Percentiles rank a stretch among this genome's conserved stretches.
Evolutionary conservation across 768 basidiomycete genomes (phyloP).

Genomic region (Suillus americanus): DNA sequence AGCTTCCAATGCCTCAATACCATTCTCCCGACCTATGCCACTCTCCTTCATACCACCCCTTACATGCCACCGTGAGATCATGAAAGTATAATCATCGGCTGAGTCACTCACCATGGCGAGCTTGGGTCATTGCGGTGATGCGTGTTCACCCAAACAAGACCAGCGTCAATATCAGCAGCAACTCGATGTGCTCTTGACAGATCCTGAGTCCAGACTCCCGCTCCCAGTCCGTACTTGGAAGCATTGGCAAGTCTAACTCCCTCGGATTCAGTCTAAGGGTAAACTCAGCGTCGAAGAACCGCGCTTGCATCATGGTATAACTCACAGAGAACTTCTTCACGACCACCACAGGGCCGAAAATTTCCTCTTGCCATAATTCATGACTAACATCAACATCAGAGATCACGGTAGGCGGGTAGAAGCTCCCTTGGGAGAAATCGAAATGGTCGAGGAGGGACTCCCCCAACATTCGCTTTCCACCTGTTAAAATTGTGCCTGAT

Average conservation of each 20-base stretch:
- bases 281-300: not conserved
- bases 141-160: constrained; percentile 86
- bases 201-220: constrained; percentile 77
- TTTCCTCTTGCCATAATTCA: constrained; percentile 78
- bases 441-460: constrained; percentile 66
- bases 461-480: constrained; percentile 67
- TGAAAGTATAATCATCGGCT: not conserved
- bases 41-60: constrained; percentile 93
- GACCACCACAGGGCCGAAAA: constrained; percentile 85
- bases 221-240: constrained; percentile 79
- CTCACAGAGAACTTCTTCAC: constrained; percentile 53
- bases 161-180: constrained; percentile 66
- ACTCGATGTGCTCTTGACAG: constrained; percentile 76
- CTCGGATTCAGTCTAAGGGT: constrained; percentile 55
- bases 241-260: constrained; percentile 71
- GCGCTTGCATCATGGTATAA: constrained; percentile 19
- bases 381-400: constrained; percentile 53
- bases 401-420: constrained; percentile 82
- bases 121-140: constrained; percentile 90
- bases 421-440: constrained; percentile 69
- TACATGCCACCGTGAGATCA: constrained; percentile 2
- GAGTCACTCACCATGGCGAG: constrained; percentile 66
- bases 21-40: constrained; percentile 86
- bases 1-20: constrained; percentile 74
- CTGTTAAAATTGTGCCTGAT: constrained; percentile 52